These are phyloP conservation scores for Talaromyces atroroseus DNA, from an alignment of 2,329 filamentous ascomycete species.

Conservation along the genomic window DNA sequence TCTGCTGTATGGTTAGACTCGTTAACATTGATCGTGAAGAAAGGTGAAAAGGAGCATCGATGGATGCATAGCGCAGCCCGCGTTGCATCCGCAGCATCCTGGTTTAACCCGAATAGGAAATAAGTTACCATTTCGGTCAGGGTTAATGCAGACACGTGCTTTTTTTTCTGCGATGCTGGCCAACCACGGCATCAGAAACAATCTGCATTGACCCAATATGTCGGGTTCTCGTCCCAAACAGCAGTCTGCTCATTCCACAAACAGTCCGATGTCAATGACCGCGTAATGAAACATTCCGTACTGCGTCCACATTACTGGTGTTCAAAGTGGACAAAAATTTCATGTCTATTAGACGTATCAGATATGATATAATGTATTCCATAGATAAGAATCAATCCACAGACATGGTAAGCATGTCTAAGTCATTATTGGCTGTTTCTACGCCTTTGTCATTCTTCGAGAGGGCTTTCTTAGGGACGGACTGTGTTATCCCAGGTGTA, in stretches of 20 bases:
- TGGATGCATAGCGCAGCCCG: no score
- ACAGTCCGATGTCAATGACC: constrained; percentile 7
- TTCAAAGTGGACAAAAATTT: background rate
- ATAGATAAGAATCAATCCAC: background rate
- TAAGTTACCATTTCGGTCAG: background rate
- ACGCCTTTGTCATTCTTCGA: background rate
- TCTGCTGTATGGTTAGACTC: background rate
- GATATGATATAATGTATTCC: background rate
- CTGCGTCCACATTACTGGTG: background rate
- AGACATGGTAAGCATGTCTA: background rate
- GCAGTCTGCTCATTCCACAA: background rate
- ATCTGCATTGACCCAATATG: background rate
- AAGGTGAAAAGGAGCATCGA: background rate
- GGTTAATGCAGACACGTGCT: constrained; percentile 8
- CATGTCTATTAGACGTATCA: background rate
- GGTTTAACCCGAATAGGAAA: background rate
- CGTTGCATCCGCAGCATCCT: background rate
- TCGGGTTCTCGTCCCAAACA: background rate
- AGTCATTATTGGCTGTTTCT: background rate
- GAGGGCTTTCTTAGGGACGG: background rate
- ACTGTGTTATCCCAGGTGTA: background rate
- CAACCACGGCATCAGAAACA: background rate
- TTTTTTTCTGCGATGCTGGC: background rate
- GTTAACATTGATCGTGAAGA: background rate
- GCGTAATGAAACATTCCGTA: constrained; percentile 5